Evolutionary conservation across 2,329 filamentous ascomycete species (phyloP).

Genomic region (Golovinomyces cichoracearum): DNA sequence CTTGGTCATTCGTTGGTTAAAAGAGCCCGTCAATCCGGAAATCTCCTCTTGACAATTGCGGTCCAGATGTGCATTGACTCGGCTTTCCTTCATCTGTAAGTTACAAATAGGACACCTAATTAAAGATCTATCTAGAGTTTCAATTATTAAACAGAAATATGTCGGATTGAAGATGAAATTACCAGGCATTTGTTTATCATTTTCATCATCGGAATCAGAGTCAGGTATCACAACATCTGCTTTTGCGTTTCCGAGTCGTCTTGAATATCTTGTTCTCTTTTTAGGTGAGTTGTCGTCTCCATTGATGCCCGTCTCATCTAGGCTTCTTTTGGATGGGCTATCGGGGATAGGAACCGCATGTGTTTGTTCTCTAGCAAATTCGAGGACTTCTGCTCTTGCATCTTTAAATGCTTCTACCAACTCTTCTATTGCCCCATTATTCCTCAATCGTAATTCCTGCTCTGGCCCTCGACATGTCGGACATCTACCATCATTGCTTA

Average conservation of each 20-base stretch:
- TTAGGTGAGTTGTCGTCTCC: constrained; percentile 12
- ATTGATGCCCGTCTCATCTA: constrained; percentile 13
- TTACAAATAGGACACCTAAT: constrained; percentile 62
- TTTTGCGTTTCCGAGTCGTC: constrained; percentile 16
- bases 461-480: constrained; percentile 56
- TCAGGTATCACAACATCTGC: constrained; percentile 12
- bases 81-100: constrained; percentile 48
- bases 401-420: constrained; percentile 52
- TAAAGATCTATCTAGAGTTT: constrained; percentile 25
- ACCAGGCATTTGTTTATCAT: constrained; percentile 12
- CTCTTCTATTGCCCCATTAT: constrained; percentile 67
- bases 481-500: constrained; percentile 64
- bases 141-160: constrained; percentile 1
- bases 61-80: constrained; percentile 63
- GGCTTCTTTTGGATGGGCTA: neutral
- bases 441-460: constrained; percentile 61
- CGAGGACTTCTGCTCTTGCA: constrained; percentile 34
- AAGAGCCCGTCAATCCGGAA: neutral
- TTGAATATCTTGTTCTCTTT: constrained; percentile 28
- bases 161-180: neutral
- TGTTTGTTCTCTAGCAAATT: constrained; percentile 30
- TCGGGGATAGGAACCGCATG: too few relatives aligned
- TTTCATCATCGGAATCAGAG: constrained; percentile 9
- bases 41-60: constrained; percentile 14
- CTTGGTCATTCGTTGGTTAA: neutral